Conservation (phyloP, 2,329 filamentous ascomycete species). For the Diaporthe eres region DNA sequence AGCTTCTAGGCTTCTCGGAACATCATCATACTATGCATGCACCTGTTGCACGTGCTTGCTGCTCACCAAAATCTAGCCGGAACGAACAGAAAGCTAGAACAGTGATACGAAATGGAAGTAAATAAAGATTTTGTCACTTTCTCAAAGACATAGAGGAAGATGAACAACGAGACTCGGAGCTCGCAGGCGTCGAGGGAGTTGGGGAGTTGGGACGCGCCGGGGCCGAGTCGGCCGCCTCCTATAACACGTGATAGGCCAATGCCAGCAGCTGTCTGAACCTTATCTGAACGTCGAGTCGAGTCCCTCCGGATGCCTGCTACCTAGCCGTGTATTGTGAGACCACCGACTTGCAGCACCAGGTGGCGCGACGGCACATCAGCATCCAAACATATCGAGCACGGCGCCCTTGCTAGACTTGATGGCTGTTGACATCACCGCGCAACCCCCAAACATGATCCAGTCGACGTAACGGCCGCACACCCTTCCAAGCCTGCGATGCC, state of each 20-base stretch:
- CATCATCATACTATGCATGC: background rate
- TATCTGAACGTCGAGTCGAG: slow-evolving; percentile 37
- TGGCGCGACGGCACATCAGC: slow-evolving; percentile 14
- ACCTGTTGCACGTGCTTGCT: background rate
- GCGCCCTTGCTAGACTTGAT: slow-evolving; percentile 16
- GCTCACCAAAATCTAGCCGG: background rate
- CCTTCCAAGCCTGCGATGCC: slow-evolving; percentile 8
- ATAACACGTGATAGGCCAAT: slow-evolving; percentile 36
- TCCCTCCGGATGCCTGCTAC: background rate
- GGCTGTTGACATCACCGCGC: slow-evolving; percentile 33
- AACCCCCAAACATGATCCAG: slow-evolving; percentile 34
- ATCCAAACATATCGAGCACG: slow-evolving; percentile 13
- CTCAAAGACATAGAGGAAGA: background rate
- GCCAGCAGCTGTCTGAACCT: slow-evolving; percentile 28
- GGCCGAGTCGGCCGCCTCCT: slow-evolving; percentile 22
- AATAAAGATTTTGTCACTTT: background rate
- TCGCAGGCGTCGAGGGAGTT: background rate
- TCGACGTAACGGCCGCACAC: slow-evolving; percentile 28
- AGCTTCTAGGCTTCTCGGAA: slow-evolving; percentile 3
- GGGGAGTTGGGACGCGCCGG: slow-evolving; percentile 15
- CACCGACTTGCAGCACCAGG: slow-evolving; percentile 3
- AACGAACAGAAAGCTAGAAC: background rate
- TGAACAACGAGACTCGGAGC: too few relatives aligned
- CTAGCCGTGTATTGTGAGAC: background rate
- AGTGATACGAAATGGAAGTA: background rate